phyloP scores from a whole-genome alignment of 2,329 filamentous ascomycete species.

The Chalaropsis ovoidea region DNA sequence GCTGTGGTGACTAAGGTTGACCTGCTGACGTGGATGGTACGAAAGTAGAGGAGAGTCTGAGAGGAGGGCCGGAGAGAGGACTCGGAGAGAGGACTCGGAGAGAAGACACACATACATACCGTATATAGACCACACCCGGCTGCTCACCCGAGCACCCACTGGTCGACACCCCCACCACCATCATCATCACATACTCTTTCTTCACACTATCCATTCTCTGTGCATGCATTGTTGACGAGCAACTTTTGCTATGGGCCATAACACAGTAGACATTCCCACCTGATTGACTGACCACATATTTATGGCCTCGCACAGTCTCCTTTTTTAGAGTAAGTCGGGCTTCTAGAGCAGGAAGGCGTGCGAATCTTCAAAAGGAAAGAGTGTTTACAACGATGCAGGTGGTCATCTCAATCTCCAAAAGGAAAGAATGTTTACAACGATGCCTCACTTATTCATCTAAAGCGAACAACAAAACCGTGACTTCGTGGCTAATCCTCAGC shows the following conservation, averaged over 20 bases:
- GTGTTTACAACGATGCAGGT: not conserved
- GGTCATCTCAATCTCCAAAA: no score
- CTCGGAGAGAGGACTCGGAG: no score
- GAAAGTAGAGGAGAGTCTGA: conserved; percentile 36
- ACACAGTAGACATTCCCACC: not conserved
- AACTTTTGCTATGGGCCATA: not conserved
- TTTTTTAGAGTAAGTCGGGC: not conserved
- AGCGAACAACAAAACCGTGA: no score
- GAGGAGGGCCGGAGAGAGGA: not conserved
- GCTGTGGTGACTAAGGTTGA: conserved; percentile 96
- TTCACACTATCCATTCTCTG: not conserved
- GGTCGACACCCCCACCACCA: no score
- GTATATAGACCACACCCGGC: no score
- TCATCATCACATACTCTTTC: no score
- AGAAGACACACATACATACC: not conserved
- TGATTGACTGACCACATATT: not conserved
- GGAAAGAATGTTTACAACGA: no score
- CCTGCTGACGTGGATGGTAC: conserved; percentile 82
- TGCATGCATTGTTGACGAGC: not conserved
- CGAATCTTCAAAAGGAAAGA: not conserved
- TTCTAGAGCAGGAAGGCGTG: not conserved
- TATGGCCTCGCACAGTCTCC: not conserved
- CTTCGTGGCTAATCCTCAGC: no score
- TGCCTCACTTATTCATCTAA: no score
- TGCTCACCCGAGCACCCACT: no score